Base-by-base conservation (phyloP, 495 filamentous ascomycete species). In the Articulospora tetracladia region DNA sequence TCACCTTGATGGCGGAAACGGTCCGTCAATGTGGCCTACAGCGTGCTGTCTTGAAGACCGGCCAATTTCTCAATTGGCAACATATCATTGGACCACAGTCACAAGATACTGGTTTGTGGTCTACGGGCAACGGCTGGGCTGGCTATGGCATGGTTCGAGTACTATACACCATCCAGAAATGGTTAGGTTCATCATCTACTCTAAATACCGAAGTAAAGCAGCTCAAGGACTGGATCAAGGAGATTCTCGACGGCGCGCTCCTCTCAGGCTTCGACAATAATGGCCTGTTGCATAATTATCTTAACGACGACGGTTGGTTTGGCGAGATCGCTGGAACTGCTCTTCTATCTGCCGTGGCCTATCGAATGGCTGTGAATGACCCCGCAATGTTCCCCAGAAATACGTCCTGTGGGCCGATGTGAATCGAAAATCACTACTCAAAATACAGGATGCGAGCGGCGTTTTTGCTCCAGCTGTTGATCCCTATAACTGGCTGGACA, bases 101-200 rank as follows among this genome's bases (percentile, higher is more conserved):
- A 53, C 62, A 70, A 19, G 78, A 83, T 64, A 53, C 66, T 19
- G 77, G 73, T 8, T 64, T 73, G 2, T 83, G 79, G 79, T 78
- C 75, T 59, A 80, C 78, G 12, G 76, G 79, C 12, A 81, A 80
- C 55, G 79, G 59, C 25, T 83, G 79, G 79, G 80, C 78, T 1
- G 75, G 73, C 0, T 75, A 73, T 12, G 80, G 80, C 0, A 78
- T 79, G 70, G 68, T 68, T 20, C 72, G 80, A 30, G 77, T 82
- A 30, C 63, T 79, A 0, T 74, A 78, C 3, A 82, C 79, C 28
- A 61, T 77, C 24, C 66, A 68, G 55, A 76, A 76, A 47, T 74
- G 73, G 46, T 62, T 61, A 0, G 66, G 55, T 3, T 63, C 69
- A n/a, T 54, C 51, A 4, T 54, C 51, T 12, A 55, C 63, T 28